These are phyloP conservation scores for Barnettozyma pratensis DNA, from an alignment of 805 yeast species.

Conservation along the genomic window DNA sequence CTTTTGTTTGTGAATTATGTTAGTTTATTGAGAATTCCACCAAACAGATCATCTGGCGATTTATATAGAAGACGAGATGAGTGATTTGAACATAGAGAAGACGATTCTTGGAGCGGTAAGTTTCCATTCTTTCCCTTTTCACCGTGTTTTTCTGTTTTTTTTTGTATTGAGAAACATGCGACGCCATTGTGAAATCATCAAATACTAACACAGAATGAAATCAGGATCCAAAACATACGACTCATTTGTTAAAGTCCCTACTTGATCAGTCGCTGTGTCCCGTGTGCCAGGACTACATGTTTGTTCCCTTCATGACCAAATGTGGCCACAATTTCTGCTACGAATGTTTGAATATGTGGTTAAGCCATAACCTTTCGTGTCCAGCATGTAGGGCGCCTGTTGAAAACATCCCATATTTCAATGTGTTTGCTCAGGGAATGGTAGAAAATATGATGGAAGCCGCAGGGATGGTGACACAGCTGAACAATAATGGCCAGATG, in stretches of 20 bases:
- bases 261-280: slow-evolving; percentile 41
- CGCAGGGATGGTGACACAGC: background rate
- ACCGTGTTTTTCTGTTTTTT: background rate
- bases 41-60: too few species aligned
- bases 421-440: slow-evolving; percentile 19
- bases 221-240: slow-evolving; percentile 5
- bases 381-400: slow-evolving; percentile 60
- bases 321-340: slow-evolving; percentile 81
- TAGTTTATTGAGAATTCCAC: too few species aligned
- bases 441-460: background rate
- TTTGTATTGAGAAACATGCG: background rate
- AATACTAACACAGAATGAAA: background rate
- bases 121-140: background rate
- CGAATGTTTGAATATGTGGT: slow-evolving; percentile 60
- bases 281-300: slow-evolving; percentile 67
- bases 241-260: slow-evolving; percentile 16
- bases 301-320: slow-evolving; percentile 52
- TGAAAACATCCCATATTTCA: slow-evolving; percentile 45
- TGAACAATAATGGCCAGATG: background rate
- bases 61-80: background rate
- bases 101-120: slow-evolving; percentile 15
- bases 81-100: slow-evolving; percentile 10
- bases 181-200: background rate
- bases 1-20: too few species aligned
- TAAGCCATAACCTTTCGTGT: slow-evolving; percentile 51